Evolutionary conservation across 768 basidiomycete genomes (phyloP).

Genomic region (Mycena galericulata): DNA sequence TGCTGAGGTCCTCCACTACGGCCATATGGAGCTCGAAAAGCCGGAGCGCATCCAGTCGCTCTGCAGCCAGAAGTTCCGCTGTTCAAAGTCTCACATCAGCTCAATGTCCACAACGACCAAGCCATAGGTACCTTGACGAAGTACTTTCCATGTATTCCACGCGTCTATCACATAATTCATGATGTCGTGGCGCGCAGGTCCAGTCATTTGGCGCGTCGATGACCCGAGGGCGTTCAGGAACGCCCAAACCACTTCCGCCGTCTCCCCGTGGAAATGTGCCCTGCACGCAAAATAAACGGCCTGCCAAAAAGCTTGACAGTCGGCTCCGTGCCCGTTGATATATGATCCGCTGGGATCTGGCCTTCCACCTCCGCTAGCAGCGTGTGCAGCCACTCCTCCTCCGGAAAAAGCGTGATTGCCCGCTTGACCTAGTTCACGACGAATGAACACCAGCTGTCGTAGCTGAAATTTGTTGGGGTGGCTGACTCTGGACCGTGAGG

Average conservation of each 20-base stretch:
- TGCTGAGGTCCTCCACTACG: constrained; percentile 11
- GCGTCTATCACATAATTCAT: constrained; percentile 22
- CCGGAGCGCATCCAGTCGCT: constrained; percentile 9
- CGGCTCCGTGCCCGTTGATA: constrained; percentile 15
- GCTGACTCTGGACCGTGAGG: background rate
- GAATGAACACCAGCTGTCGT: constrained; percentile 23
- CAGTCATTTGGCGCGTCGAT: constrained; percentile 25
- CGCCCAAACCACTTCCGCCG: constrained; percentile 24
- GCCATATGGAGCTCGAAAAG: constrained; percentile 25
- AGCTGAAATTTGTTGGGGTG: background rate
- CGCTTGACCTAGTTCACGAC: constrained; percentile 5
- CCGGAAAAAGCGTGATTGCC: constrained; percentile 13
- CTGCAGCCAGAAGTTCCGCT: constrained; percentile 13
- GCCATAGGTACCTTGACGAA: constrained; percentile 19
- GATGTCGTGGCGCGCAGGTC: constrained; percentile 11
- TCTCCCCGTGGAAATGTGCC: constrained; percentile 27
- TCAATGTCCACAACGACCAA: too few species aligned
- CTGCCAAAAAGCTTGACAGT: constrained; percentile 15
- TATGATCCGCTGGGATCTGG: constrained; percentile 26
- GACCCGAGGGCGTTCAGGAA: constrained; percentile 22
- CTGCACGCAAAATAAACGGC: constrained; percentile 24
- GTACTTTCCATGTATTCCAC: constrained; percentile 16
- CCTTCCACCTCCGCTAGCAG: constrained; percentile 5
- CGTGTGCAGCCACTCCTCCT: constrained; percentile 20
- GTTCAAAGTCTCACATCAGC: too few species aligned